phyloP scores from a whole-genome alignment of 2,329 filamentous ascomycete species.

The Botrytis sinoallii region DNA sequence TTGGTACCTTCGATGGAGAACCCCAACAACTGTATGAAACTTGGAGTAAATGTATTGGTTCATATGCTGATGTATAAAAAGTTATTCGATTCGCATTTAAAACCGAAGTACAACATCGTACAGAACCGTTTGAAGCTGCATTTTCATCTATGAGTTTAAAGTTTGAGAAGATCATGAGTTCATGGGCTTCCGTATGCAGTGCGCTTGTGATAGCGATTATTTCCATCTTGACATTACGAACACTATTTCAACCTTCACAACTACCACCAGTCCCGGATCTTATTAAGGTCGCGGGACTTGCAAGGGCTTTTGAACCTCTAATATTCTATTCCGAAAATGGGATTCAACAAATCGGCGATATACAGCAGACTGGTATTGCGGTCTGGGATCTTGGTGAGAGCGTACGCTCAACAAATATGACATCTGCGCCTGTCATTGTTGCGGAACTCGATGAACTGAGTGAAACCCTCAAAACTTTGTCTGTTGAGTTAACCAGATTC shows the following conservation, averaged over 20 bases:
- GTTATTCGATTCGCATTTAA: slow-evolving; percentile 86
- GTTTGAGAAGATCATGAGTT: slow-evolving; percentile 61
- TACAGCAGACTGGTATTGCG: slow-evolving; percentile 87
- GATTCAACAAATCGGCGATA: slow-evolving; percentile 76
- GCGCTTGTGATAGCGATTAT: slow-evolving; percentile 61
- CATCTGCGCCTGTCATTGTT: slow-evolving; percentile 81
- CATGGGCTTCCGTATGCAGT: slow-evolving; percentile 64
- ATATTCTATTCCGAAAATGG: slow-evolving; percentile 94
- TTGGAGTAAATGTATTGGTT: slow-evolving; percentile 16
- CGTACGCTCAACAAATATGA: slow-evolving; percentile 86
- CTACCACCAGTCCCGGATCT: slow-evolving; percentile 73
- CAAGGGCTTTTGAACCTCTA: slow-evolving; percentile 87
- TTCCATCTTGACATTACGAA: slow-evolving; percentile 61
- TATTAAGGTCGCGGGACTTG: slow-evolving; percentile 84
- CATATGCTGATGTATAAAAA: slow-evolving; percentile 41
- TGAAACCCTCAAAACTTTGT: slow-evolving; percentile 79
- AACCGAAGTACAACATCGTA: slow-evolving; percentile 83
- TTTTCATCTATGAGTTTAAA: slow-evolving; percentile 61
- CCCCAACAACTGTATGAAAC: slow-evolving; percentile 50
- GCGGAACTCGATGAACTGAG: slow-evolving; percentile 80
- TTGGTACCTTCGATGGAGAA: slow-evolving; percentile 30
- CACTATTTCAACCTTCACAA: slow-evolving; percentile 65
- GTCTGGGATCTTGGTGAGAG: slow-evolving; percentile 95
- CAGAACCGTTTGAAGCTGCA: slow-evolving; percentile 75
- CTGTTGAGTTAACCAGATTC: slow-evolving; percentile 83